phyloP scores from a whole-genome alignment of 2,329 filamentous ascomycete genomes.

The Colletotrichum cordylinicola region DNA sequence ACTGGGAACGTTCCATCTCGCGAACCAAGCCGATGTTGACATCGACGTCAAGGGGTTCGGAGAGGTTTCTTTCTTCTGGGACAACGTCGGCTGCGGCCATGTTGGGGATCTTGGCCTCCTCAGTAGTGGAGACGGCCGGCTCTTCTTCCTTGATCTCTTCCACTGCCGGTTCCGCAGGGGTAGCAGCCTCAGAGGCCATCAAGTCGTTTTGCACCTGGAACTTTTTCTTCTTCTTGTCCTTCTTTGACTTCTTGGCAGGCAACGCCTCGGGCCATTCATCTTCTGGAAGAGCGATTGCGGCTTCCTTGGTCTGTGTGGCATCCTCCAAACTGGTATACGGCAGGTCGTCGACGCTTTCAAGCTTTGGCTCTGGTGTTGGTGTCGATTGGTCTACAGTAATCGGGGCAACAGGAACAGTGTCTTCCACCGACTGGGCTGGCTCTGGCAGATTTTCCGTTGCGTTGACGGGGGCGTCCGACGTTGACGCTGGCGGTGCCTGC shows the following conservation, averaged over 20 bases:
- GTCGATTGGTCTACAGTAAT: not conserved
- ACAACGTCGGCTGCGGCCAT: not conserved
- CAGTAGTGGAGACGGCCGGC: conserved; percentile 10
- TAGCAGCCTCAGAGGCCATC: not conserved
- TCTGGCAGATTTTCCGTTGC: not conserved
- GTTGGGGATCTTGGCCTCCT: not conserved
- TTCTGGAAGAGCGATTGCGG: not conserved
- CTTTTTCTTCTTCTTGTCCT: conserved; percentile 38
- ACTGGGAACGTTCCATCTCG: not conserved
- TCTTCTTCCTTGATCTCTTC: conserved; percentile 28
- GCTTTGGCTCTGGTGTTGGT: not conserved
- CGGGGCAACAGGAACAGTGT: not conserved
- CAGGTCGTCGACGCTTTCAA: not conserved
- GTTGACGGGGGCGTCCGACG: not conserved
- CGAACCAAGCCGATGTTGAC: not conserved
- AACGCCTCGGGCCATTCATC: not conserved
- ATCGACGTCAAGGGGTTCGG: not conserved
- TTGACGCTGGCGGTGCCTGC: not conserved
- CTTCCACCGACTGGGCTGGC: not conserved
- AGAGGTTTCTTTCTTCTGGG: conserved; percentile 14
- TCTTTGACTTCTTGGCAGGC: conserved; percentile 30
- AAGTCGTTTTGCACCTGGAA: not conserved
- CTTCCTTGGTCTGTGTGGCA: not conserved
- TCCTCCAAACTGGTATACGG: not conserved
- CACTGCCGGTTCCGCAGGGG: not conserved